Percentiles rank a stretch among this genome's conserved stretches.
These are phyloP conservation scores for Blastobotrys serpentis DNA, from an alignment of 1,139 yeast genomes.

Conservation along the genomic window DNA sequence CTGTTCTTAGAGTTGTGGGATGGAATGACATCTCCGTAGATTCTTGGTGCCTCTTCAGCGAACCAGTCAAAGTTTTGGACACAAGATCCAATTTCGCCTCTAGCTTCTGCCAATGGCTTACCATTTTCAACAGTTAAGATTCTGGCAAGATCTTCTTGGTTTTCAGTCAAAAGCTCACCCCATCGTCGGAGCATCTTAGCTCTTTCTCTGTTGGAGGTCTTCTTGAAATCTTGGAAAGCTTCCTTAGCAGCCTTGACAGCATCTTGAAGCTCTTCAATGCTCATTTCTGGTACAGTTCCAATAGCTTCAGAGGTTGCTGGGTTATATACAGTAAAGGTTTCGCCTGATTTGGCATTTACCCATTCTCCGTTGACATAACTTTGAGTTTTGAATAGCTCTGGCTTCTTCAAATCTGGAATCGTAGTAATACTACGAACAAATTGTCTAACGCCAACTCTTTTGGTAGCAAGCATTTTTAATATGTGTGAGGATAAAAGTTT, in stretches of 20 bases:
- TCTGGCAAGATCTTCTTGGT: slow-evolving; percentile 71
- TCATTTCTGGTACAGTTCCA: slow-evolving; percentile 56
- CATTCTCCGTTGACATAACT: slow-evolving; percentile 74
- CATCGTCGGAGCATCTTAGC: slow-evolving; percentile 62
- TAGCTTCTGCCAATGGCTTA: slow-evolving; percentile 71
- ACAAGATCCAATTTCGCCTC: slow-evolving; percentile 73
- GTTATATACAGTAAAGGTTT: slow-evolving; percentile 64
- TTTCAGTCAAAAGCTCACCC: slow-evolving; percentile 60
- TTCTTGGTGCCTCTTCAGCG: slow-evolving; percentile 79
- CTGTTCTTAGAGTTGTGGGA: slow-evolving; percentile 58
- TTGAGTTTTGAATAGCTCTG: slow-evolving; percentile 54
- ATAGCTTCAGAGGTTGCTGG: slow-evolving; percentile 70
- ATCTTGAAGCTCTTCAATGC: slow-evolving; percentile 43
- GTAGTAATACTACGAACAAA: slow-evolving; percentile 11
- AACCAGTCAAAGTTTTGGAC: slow-evolving; percentile 86
- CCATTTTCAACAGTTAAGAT: slow-evolving; percentile 81
- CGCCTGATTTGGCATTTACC: slow-evolving; percentile 51
- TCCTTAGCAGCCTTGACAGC: slow-evolving; percentile 60
- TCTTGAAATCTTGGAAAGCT: slow-evolving; percentile 59
- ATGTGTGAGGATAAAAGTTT: not conserved
- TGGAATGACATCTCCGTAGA: slow-evolving; percentile 69
- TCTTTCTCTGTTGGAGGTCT: slow-evolving; percentile 63
- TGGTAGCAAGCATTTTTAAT: not conserved
- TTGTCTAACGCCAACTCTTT: slow-evolving; percentile 2
- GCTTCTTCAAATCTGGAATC: slow-evolving; percentile 46